Evolutionary conservation across 768 basidiomycete species (phyloP), one percentile per base, ranked within the genome.

Genomic region (Pulveroboletus sp.): DNA sequence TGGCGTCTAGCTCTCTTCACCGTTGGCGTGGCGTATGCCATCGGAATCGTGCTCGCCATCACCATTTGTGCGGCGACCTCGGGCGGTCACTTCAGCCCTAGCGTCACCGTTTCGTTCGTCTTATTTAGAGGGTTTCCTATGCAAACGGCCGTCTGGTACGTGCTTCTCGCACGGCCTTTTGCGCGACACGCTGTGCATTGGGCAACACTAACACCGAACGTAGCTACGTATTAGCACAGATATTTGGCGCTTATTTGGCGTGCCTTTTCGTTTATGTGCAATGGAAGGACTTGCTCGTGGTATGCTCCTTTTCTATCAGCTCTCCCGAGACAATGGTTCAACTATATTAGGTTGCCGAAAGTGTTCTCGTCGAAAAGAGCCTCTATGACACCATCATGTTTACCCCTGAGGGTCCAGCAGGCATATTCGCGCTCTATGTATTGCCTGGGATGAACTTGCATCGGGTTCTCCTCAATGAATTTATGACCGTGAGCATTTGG

Each of bases 171-270:
- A 40, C 16, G 53, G 52, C 49, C 43, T 34, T 49, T 40, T 38
- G 10, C 57, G 5, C 8, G 10, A 8, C 2, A 29, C 5, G 29
- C 25, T n/a, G 19, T 8, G 20, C 20, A 44, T 45, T 34, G 13
- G 24, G 19, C 33, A 36, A 45, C 29, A 51, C 59, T 36, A 53
- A 69, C 31, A 17, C 27, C 14, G 10, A 40, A 29, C n/a, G 10
- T 20, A 85, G 84, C 65, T 87, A 85, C 58, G 82, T 87, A 50
- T 35, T 76, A 12, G 77, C 83, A 0, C 87, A 90, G 59, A 73
- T 85, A 51, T 52, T 85, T 5, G 87, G 85, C 5, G 80, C 75
- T 12, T 85, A 81, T 53, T 63, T 87, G 52, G 86, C 82, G 0
- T 79, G 76, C 47, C 66, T 84, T 33, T 50, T 82, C 39, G 62